Base-by-base conservation (phyloP, 176 grass and related monocot genomes). In the Eremochloa ophiuroides region DNA sequence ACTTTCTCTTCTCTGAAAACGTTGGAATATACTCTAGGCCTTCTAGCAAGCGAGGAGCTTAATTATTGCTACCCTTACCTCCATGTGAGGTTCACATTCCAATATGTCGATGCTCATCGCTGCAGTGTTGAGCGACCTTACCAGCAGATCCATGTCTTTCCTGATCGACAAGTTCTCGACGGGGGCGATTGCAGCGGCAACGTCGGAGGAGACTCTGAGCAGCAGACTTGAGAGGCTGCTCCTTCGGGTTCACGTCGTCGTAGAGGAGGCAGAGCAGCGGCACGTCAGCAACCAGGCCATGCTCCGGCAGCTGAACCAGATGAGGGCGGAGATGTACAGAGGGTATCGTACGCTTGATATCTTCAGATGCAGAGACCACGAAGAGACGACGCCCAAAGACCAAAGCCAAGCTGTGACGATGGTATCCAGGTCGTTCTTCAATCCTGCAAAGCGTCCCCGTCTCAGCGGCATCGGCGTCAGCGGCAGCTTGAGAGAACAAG, bases 71-170 rank as follows among this genome's bases (percentile, higher is more conserved):
- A n/a, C n/a, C n/a, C n/a, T 11, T 63, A 8, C 33, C 4, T 25
- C 29, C 22, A 7, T n/a, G 66, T 15, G 22, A 66, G 33, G 30
- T n/a, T n/a, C n/a, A n/a, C n/a, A n/a, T n/a, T n/a, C n/a, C n/a
- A n/a, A 18, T 9, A 77, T 77, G 75, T 15, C 13, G 25, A 44
- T 44, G 38, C 46, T 78, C 39, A 22, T 62, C 23, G 3, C 75
- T 64, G 39, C 75, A 44, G 14, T 63, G 30, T 8, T 64, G 59
- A 46, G 59, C 26, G 75, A 78, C 5, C 59, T 78, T 4, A 15
- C 39, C 9, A 46, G 39, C 75, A 63, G 75, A 64, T 64, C 59
- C 75, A 2, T 78, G 2, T 78, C 75, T 22, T 64, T 78, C 39
- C 5, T 64, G 9, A 78, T 44, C 39, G 40, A 78, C 23, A 63